Conservation (phyloP, 768 basidiomycete genomes). For the Termitomyces sp. region DNA sequence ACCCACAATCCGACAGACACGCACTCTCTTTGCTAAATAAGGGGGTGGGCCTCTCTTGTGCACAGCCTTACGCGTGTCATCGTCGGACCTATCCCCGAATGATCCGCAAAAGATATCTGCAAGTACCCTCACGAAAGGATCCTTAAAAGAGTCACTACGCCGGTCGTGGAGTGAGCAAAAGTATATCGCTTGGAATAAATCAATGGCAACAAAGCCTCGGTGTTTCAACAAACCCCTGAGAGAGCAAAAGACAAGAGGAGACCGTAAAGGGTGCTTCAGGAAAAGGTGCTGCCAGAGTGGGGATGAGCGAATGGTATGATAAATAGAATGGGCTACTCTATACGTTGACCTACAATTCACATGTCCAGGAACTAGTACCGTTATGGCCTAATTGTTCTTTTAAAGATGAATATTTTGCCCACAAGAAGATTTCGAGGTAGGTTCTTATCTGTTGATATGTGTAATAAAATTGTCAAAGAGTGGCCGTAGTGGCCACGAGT, state of each 20-base stretch:
- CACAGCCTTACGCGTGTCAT: slow-evolving; percentile 13
- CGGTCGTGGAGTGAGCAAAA: neutral
- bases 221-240: neutral
- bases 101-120: slow-evolving; percentile 2
- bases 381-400: neutral
- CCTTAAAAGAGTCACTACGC: neutral
- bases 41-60: neutral
- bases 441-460: neutral
- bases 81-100: neutral
- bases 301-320: neutral
- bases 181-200: neutral
- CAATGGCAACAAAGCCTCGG: neutral
- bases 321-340: neutral
- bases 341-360: slow-evolving; percentile 18
- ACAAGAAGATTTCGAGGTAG: neutral
- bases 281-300: neutral
- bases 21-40: neutral
- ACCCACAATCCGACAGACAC: slow-evolving; percentile 4
- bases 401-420: neutral
- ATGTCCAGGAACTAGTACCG: slow-evolving; percentile 8
- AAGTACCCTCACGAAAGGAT: neutral
- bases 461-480: neutral
- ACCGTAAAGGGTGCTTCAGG: neutral
- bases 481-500: too few species aligned
- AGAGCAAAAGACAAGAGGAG: neutral